Base-by-base conservation (phyloP, 805 yeast genomes). In the Myxozyma udenii region DNA sequence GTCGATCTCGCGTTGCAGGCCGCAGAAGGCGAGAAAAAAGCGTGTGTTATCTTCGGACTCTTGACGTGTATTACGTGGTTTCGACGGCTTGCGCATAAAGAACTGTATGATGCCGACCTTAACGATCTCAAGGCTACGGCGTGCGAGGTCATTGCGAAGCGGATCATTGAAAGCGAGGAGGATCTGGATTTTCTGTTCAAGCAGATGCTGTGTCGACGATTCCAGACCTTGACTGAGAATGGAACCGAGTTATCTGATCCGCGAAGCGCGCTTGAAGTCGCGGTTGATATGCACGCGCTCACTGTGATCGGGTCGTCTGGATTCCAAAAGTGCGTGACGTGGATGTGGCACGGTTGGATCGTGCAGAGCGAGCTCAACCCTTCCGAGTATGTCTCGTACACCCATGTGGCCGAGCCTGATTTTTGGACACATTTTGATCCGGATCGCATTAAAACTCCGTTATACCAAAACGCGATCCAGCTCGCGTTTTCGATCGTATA, bases 331-430 rank as follows among this genome's bases (percentile, higher is more conserved):
- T 87, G 95, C 70, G 77, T 87, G 62, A 81, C 83, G 60, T 88
- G 95, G 95, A 68, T 88, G 44, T 88, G 96, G 96, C 73, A 90
- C 50, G 96, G 96, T 25, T 87, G 95, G 95, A 85, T 88, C 56
- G 76, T 85, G 45, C 95, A 87, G 68, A 78, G 84, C 21, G 78
- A 81, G 11, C 67, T 66, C 12, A 87, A 87, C 64, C 87, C 93
- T 4, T 75, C 78, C 22, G 80, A 81, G 14, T 88, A 84, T 61
- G 82, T 79, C 23, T 63, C 83, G 50, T 87, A 84, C 66, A 77
- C 75, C 55, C 81, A 80, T 0, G 77, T 82, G 12, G 74, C 80
- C 0, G 79, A 81, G 22, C 71, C 80, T 3, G 71, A 74, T 12
- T 71, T 85, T 52, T 58, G 68, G 47, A 67, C 77, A 2, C 96